Base-by-base conservation (phyloP, 805 yeast genomes). In the Metschnikowia borealis region DNA sequence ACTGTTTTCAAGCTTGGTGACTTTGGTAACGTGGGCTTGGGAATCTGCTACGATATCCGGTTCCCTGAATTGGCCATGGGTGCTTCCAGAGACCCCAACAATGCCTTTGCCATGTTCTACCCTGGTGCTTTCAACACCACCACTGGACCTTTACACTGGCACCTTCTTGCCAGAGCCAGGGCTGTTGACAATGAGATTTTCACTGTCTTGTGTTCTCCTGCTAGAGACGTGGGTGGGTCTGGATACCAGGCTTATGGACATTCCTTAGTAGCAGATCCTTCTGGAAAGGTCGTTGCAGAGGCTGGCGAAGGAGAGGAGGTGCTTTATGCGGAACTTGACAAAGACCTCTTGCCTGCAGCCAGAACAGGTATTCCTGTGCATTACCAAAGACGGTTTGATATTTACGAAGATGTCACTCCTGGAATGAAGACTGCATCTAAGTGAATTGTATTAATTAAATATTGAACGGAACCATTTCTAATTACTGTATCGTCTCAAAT, bases 61-160 rank as follows among this genome's bases (percentile, higher is more conserved):
- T 87, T 87, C 68, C 94, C 94, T 1, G 95, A 87, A 62, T 71
- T 85, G 50, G 89, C 92, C 1, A 75, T 78, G 61, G 71, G 80
- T 18, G 85, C 88, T n/a, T 79, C 88, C 1, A 76, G 94, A 58
- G 44, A 48, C n/a, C 68, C 68, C n/a, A 67, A 78, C 55, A 81
- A 81, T 53, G 77, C 89, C 0, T 84, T 85, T 65, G 88, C 86
- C 41, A 83, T 86, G 89, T 73, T 83, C 50, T 87, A 85, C 56
- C 95, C 95, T 0, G 89, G 90, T 46, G 95, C 95, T 0, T 87
- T 87, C 71, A 87, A 87, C 70, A 84, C 91, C 6, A 84, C 85
- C 14, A 87, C 94, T 0, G 95, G 95, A 0, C 95, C 95, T 0
- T 70, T 84, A 66, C 92, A 84, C 64, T 87, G 95, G 95, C 86